Base-by-base conservation (phyloP, 805 yeast genomes). In the Zygoascus biomembranicola region DNA sequence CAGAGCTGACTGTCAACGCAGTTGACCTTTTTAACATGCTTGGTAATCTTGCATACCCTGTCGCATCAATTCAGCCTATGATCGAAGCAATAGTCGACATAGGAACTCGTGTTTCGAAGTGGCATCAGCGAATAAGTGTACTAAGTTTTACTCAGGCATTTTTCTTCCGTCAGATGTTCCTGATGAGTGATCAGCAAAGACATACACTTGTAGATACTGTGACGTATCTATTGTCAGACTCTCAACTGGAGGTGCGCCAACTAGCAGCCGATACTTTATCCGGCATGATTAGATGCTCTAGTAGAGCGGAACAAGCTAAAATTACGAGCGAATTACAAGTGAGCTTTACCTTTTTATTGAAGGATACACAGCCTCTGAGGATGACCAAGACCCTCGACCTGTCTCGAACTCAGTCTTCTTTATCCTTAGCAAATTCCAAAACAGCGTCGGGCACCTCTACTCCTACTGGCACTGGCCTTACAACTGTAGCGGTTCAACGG, bases 181-280 rank as follows among this genome's bases (percentile, higher is more conserved):
- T 75, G 32, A 67, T 92, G 52, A 65, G 73, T 1, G 55, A 63
- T 0, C 67, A 64, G 0, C 84, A 85, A 59, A 72, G 85, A 52
- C 57, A 61, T 11, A 59, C 65, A 32, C 70, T 92, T 11, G 72
- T 87, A 23, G 69, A 72, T 1, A 73, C 79, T 50, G 78, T 85
- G 2, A 72, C 75, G 35, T 66, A 72, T 2, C 70, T 85, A 59
- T 68, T 88, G 52, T 79, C 77, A 57, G 85, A 82, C 62, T 72
- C 73, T 37, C 86, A 83, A 56, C 77, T 85, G 18, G 92, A 87
- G 54, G 87, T 92, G 3, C 73, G 98, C 54, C 85, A 81, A 51
- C 72, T 79, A 6, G 87, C 94, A 1, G 80, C 94, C 0, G 71
- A 73, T 1, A 84, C 89, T 1, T 74, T 92, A n/a, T 80, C 95